Base-by-base conservation (phyloP, 306 rosid species). In the Prunus mira region DNA sequence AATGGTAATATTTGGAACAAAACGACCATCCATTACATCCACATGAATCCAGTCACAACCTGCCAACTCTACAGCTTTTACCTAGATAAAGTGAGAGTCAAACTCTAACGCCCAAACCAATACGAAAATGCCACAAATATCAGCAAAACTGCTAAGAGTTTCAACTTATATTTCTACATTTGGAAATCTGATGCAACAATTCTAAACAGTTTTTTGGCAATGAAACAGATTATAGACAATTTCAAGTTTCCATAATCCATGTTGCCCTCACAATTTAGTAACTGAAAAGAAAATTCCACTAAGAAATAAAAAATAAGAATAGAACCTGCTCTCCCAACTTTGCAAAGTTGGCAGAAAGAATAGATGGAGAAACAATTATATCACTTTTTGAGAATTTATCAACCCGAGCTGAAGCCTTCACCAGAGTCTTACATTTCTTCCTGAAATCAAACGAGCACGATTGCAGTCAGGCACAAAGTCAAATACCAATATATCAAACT, bases 41-140 rank as follows among this genome's bases (percentile, higher is more conserved):
- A 96, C 97, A 82, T 96, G 99, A 82, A 96, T 93, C 99, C 99
- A 96, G 85, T 96, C 99, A 88, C 99, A 93, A 74, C 99, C 99
- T 18, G 99, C 99, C 91, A 96, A 81, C 86, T 96, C 99, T 60
- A 95, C 93, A 74, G 99, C 99, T 89, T 96, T 93, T 62, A 96
- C 97, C 98, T 96, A 57, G 77, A 79, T 24, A 80, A 78, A 74
- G 67, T 60, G 52, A 82, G 67, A 80, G 73, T 58, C 79, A 76
- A 85, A 81, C 71, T 72, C 60, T 75, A 79, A 84, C 69, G 51
- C 57, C 78, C 81, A 65, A 67, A 55, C 61, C 17, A 13, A 51
- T 69, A 67, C 50, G 28, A 34, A 77, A 38, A 25, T 65, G 56
- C 63, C 46, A 46, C 55, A 73, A 30, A 63, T 78, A 6, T 38